Base-by-base conservation (phyloP, 768 basidiomycete species). In the Macrocybe gigantea region DNA sequence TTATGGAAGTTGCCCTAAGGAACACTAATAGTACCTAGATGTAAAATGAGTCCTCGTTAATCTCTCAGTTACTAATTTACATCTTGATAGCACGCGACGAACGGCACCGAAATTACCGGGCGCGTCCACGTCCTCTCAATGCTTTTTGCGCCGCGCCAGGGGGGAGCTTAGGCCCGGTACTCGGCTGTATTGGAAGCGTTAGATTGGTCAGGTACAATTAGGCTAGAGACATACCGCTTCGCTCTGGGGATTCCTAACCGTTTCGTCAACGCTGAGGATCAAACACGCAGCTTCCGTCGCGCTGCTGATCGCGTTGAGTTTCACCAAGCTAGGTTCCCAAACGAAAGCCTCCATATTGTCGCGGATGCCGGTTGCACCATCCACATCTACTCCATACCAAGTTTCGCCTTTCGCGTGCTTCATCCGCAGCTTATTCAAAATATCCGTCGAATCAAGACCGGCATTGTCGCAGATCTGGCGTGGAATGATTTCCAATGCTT, bases 391-490 rank as follows among this genome's bases (percentile, higher is more conserved):
- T 51, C 96, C 96, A 39, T 78, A 85, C 93, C 93, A 97, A 48
- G 73, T 81, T 46, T 91, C 86, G 11, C 89, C 90, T 48, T 79
- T 79, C 0, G 93, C 92, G 61, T 98, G 94, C 56, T 86, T 84
- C 92, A 96, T 97, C 45, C 96, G 85, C 47, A 99, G 80, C 65
- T 96, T 96, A 72, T 98, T 98, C 39, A 99, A 72, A 47, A 98
- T 83, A 61, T 98, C 96, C 5, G 94, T 98, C 2, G 96, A 93
- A 67, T 99, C 96, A 31, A 98, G 70, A 14, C 96, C 96, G 7
- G 96, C 96, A 60, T 99, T 99, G 66, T 98, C 95, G 64, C 91
- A 97, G 49, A 99, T 97, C 64, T 98, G 95, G 31, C 96, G 84
- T 30, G 96, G 96, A 61, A 99, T 97, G 54, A 96, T 83, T 69